Conservation (phyloP, 2,329 filamentous ascomycete species). For the Calonectria pseudoturangicola region DNA sequence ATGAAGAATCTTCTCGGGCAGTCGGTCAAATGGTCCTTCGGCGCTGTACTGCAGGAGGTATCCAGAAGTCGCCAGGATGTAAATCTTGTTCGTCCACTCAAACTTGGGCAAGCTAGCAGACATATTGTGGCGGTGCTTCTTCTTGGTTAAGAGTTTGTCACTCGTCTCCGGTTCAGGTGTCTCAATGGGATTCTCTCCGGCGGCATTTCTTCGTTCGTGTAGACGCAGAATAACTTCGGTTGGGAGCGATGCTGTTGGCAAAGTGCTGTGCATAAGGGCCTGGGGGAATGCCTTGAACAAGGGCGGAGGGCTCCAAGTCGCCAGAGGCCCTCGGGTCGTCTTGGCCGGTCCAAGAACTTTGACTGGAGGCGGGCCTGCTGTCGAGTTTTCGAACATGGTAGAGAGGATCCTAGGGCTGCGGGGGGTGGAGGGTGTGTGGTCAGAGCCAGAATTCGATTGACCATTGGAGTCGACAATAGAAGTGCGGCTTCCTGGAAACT, state of each 20-base stretch:
- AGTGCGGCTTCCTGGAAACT: constrained; percentile 64
- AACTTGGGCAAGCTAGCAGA: constrained; percentile 66
- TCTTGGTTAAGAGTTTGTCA: constrained; percentile 64
- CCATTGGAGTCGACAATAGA: constrained; percentile 67
- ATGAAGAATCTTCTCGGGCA: constrained; percentile 84
- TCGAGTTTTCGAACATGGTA: constrained; percentile 50
- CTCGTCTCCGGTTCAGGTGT: constrained; percentile 36
- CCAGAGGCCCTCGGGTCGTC: constrained; percentile 58
- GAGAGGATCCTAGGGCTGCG: constrained; percentile 52
- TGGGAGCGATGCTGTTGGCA: constrained; percentile 80
- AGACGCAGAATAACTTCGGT: constrained; percentile 81
- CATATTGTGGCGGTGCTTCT: constrained; percentile 67
- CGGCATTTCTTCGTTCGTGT: constrained; percentile 68
- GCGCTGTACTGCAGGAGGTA: constrained; percentile 84
- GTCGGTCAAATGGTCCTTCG: constrained; percentile 80
- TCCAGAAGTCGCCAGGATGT: constrained; percentile 81
- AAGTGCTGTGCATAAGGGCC: constrained; percentile 82
- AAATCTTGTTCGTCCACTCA: constrained; percentile 83
- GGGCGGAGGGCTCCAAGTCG: constrained; percentile 81
- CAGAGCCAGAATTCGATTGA: constrained; percentile 60
- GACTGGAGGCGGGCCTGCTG: constrained; percentile 40
- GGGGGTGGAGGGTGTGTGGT: constrained; percentile 56
- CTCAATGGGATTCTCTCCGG: constrained; percentile 46
- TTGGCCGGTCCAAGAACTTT: constrained; percentile 47
- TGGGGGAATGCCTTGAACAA: constrained; percentile 93